Evolutionary conservation across 192 early-diverging fungal species (phyloP).

Genomic region (Coemansia sp.): DNA sequence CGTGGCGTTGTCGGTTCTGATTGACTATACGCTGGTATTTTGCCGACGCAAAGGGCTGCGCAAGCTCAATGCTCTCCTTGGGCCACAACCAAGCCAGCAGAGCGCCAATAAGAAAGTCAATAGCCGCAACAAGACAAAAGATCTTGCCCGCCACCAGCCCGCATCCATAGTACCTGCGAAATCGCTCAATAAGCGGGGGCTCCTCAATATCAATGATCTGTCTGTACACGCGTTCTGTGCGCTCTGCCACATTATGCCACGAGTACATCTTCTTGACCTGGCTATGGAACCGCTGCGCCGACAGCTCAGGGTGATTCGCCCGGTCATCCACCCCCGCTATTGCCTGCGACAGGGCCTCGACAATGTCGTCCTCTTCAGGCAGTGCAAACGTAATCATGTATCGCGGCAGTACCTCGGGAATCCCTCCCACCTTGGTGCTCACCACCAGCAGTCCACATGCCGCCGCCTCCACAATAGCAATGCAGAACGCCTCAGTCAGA

Average conservation of each 20-base stretch:
- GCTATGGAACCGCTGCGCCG: constrained; percentile 74
- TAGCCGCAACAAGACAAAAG: constrained; percentile 86
- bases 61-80: constrained; percentile 68
- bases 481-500: constrained; percentile 98
- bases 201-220: constrained; percentile 67
- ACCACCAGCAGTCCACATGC: constrained; percentile 94
- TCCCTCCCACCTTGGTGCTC: constrained; percentile 93
- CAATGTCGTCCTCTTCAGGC: constrained; percentile 83
- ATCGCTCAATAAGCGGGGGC: constrained; percentile 76
- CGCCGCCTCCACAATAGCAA: constrained; percentile 98
- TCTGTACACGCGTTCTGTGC: constrained; percentile 87
- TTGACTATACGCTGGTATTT: constrained; percentile 21
- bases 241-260: constrained; percentile 93
- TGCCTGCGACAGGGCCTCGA: constrained; percentile 70
- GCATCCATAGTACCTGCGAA: constrained; percentile 84
- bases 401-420: constrained; percentile 93
- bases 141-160: constrained; percentile 91
- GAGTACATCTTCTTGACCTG: constrained; percentile 94
- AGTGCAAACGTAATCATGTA: constrained; percentile 92
- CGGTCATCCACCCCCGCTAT: constrained; percentile 65
- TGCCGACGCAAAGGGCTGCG: constrained; percentile 60
- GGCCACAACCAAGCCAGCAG: constrained; percentile 87
- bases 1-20: constrained; percentile 6
- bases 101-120: constrained; percentile 81
- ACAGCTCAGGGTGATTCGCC: constrained; percentile 59